These are phyloP conservation scores for Parathielavia appendiculata DNA, from an alignment of 495 filamentous ascomycete species.

Conservation along the genomic window DNA sequence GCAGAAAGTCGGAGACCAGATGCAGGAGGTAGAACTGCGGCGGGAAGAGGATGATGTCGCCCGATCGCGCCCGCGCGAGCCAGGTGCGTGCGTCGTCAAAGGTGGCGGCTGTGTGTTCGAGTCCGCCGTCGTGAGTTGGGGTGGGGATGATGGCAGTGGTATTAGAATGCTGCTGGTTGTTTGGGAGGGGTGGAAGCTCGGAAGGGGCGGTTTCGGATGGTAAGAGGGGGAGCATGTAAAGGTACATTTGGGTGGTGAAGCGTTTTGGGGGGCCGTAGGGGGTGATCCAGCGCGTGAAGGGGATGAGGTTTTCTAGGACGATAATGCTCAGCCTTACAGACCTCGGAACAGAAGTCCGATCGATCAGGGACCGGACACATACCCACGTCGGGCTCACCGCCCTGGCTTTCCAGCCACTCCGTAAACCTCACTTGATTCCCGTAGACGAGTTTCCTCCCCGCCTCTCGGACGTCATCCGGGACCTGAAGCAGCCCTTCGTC, in stretches of 20 bases:
- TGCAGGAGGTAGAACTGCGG: constrained; percentile 80
- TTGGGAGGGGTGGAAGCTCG: constrained; percentile 28
- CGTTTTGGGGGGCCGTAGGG: constrained; percentile 64
- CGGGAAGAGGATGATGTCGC: constrained; percentile 79
- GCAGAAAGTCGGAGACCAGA: constrained; percentile 58
- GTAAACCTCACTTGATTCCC: constrained; percentile 51
- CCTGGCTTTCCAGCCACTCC: constrained; percentile 59
- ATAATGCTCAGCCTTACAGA: neutral
- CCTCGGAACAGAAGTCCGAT: too few species aligned
- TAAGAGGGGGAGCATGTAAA: constrained; percentile 78
- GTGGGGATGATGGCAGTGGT: constrained; percentile 42
- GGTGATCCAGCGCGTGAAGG: constrained; percentile 91
- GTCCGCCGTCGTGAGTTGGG: constrained; percentile 75
- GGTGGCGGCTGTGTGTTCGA: constrained; percentile 77
- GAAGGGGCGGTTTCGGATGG: neutral
- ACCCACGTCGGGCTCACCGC: constrained; percentile 64
- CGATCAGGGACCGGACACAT: constrained; percentile 12
- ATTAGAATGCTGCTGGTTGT: neutral
- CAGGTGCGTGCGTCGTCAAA: constrained; percentile 67
- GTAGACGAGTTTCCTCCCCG: constrained; percentile 65
- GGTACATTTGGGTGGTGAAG: constrained; percentile 92
- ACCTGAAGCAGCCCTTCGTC: constrained; percentile 48
- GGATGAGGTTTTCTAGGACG: constrained; percentile 56
- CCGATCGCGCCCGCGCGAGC: constrained; percentile 54
- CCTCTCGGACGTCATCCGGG: constrained; percentile 54